Evolutionary conservation across 257 asterid genomes (phyloP).

Genomic region (Nicotiana knightiana): DNA sequence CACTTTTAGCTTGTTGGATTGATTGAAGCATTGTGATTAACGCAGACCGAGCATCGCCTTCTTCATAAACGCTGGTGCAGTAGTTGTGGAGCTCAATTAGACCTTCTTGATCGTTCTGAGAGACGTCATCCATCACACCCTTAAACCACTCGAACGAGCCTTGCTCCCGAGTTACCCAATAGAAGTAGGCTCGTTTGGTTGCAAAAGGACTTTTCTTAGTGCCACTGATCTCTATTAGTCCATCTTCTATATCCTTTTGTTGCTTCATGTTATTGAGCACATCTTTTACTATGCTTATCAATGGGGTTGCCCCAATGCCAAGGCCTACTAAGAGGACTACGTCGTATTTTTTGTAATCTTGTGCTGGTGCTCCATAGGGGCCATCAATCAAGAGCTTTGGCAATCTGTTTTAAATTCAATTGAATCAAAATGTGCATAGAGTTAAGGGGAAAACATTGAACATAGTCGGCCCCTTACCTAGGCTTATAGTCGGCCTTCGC

Average conservation of each 20-base stretch:
- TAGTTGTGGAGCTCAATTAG: slow-evolving; percentile 70
- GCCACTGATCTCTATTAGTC: neutral
- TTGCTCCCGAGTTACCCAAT: slow-evolving; percentile 75
- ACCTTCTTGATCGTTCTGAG: slow-evolving; percentile 48
- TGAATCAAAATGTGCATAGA: neutral
- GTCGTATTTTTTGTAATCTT: slow-evolving; percentile 62
- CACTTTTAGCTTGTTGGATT: slow-evolving; percentile 59
- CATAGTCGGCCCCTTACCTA: slow-evolving; percentile 1
- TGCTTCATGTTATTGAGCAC: slow-evolving; percentile 51
- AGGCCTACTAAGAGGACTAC: slow-evolving; percentile 60
- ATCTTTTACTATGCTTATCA: slow-evolving; percentile 73
- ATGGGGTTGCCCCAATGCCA: slow-evolving; percentile 76
- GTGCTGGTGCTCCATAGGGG: slow-evolving; percentile 82
- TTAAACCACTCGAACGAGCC: slow-evolving; percentile 83
- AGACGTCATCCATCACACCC: slow-evolving; percentile 67
- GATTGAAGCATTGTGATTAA: slow-evolving; percentile 72
- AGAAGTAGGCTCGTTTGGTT: slow-evolving; percentile 61
- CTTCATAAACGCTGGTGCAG: slow-evolving; percentile 74
- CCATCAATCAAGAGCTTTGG: slow-evolving; percentile 67
- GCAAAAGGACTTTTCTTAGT: slow-evolving; percentile 17
- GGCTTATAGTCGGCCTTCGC: slow-evolving; percentile 16
- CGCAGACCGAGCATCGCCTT: slow-evolving; percentile 70
- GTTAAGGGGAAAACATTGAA: neutral
- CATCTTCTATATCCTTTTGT: slow-evolving; percentile 10
- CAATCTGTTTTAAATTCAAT: slow-evolving; percentile 29